Evolutionary conservation across 805 yeast genomes (phyloP), one percentile per base, ranked within the genome.

Genomic region (Wickerhamiella allomyrinae): DNA sequence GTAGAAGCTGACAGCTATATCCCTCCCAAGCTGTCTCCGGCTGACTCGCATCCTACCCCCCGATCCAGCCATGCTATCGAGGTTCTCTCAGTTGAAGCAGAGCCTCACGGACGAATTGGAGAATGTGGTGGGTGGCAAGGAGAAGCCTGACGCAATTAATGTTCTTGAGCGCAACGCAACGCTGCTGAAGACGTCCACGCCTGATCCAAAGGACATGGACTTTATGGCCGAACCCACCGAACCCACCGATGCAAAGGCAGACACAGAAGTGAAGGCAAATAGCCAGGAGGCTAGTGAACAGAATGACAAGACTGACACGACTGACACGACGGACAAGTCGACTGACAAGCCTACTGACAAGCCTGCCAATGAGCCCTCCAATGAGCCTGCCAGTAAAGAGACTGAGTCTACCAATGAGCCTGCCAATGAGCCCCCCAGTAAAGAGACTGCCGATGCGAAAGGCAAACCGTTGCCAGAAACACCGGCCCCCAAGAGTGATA

Each of bases 41-140:
- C n/a, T n/a, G n/a, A n/a, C n/a, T n/a, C n/a, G n/a, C n/a, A n/a
- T n/a, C n/a, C n/a, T n/a, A 14, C 17, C 35, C 14, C 15, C 10
- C n/a, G n/a, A 9, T 20, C 15, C 27, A 9, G 15, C 24, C 29
- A 74, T 75, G 80, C 70, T 75, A 51, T 67, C 72, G 36, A 69
- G 73, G 52, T 58, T 77, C 36, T 66, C 78, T 9, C 84, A 79
- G 62, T 53, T 77, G 8, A 71, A 79, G 40, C 77, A 79, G 61
- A 74, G 73, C 42, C 53, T 79, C 29, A 61, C 73, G 7, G 86
- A 79, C 41, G 86, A 79, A 56, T 53, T 79, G 19, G 70, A 67
- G 41, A 63, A 65, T 48, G 73, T 53, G 23, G 59, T 54, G 34
- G 38, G 40, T 7, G 41, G 33, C 17, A 40, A 38, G 15, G 48